Percentiles rank a stretch among this genome's conserved stretches.
phyloP scores from a whole-genome alignment of 441 rosid species.

The Sinapis alba region DNA sequence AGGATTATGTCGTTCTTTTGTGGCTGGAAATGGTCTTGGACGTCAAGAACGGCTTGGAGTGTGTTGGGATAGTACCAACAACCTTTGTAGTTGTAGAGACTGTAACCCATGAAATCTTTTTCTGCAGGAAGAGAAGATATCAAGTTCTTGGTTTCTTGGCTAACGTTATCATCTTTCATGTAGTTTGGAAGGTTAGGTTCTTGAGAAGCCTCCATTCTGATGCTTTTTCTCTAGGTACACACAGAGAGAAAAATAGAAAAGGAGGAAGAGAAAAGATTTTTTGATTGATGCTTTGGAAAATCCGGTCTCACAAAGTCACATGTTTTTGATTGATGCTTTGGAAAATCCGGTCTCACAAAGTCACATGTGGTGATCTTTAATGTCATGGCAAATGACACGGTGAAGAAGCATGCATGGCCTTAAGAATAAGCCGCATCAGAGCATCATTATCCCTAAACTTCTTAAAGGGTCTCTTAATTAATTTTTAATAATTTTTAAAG shows the following conservation, averaged over 20 bases:
- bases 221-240: neutral
- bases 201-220: slow-evolving; percentile 26
- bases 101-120: slow-evolving; percentile 40
- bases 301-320: neutral
- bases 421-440: too few species aligned
- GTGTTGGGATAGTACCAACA: slow-evolving; percentile 49
- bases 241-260: neutral
- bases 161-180: slow-evolving; percentile 41
- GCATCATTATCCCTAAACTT: too few species aligned
- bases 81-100: slow-evolving; percentile 47
- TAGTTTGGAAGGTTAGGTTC: slow-evolving; percentile 33
- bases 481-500: too few species aligned
- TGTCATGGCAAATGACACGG: too few species aligned
- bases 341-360: too few species aligned
- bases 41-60: slow-evolving; percentile 41
- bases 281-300: neutral
- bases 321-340: too few species aligned
- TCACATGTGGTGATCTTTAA: too few species aligned
- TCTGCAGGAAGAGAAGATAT: slow-evolving; percentile 45
- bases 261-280: neutral
- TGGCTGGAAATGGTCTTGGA: slow-evolving; percentile 52
- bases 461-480: too few species aligned
- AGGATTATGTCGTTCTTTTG: slow-evolving; percentile 46
- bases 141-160: slow-evolving; percentile 44
- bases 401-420: too few species aligned